A percentile compares a stretch with the other conserved stretches of the same genome.
Evolutionary conservation across 352 stramenopile genomes (phyloP).

Genomic region (Globisporangium nunn): DNA sequence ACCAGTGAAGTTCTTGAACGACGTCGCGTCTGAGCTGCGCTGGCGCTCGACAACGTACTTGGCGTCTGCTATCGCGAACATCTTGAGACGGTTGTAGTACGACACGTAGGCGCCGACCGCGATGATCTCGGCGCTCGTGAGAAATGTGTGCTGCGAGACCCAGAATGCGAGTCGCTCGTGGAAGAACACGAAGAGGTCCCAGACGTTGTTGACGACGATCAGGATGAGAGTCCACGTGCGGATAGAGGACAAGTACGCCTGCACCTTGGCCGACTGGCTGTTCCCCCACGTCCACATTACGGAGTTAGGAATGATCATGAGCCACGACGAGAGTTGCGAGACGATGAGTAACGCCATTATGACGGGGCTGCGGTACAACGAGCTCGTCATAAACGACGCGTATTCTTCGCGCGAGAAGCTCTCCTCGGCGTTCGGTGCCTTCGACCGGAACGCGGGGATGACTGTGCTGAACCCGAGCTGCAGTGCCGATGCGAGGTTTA

Average conservation of each 20-base stretch:
- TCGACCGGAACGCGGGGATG: background rate
- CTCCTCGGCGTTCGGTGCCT: background rate
- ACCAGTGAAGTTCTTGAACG: constrained; percentile 13
- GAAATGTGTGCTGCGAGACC: constrained; percentile 21
- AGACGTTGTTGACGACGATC: constrained; percentile 19
- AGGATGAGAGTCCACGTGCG: constrained; percentile 27
- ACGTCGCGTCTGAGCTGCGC: constrained; percentile 21
- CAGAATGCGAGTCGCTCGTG: constrained; percentile 27
- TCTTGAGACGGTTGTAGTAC: constrained; percentile 6
- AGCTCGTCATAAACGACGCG: constrained; percentile 2
- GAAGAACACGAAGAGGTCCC: constrained; percentile 20
- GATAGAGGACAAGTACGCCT: constrained; percentile 30
- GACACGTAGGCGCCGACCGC: constrained; percentile 12
- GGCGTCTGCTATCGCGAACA: constrained; percentile 21
- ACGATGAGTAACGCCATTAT: background rate
- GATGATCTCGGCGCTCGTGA: constrained; percentile 33
- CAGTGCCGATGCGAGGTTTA: constrained; percentile 11
- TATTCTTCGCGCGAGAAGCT: background rate
- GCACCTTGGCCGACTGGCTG: constrained; percentile 19
- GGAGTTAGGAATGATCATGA: constrained; percentile 37
- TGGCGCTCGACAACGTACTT: constrained; percentile 12
- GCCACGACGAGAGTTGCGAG: constrained; percentile 26
- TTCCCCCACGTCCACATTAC: constrained; percentile 35
- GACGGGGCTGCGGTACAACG: constrained; percentile 28
- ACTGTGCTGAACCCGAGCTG: background rate